Conservation (phyloP, 768 basidiomycete genomes). For the Tylopilus rubrobrunneus region DNA sequence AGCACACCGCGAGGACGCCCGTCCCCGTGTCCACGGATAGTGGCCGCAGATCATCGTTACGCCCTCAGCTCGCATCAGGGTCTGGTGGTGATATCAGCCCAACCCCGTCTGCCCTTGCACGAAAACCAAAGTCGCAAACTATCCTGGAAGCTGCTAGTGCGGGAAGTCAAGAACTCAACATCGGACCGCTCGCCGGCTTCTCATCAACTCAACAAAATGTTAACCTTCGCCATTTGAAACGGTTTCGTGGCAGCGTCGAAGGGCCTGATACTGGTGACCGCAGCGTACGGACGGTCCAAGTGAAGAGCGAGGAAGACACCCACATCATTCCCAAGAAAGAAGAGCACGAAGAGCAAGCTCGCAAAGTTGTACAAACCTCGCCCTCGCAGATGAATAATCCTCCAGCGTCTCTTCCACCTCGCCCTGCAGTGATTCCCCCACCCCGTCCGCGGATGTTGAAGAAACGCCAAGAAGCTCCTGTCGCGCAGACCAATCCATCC, state of each 20-base stretch:
- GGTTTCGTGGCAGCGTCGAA: constrained; percentile 22
- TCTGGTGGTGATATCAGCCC: constrained; percentile 2
- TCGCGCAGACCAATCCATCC: not conserved
- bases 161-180: constrained; percentile 16
- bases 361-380: not conserved
- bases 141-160: constrained; percentile 10
- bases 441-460: constrained; percentile 19
- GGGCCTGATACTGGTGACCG: constrained; percentile 27
- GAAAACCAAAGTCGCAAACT: constrained; percentile 24
- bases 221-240: constrained; percentile 31
- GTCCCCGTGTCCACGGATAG: constrained; percentile 9
- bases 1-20: not conserved
- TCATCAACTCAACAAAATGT: constrained; percentile 27
- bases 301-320: constrained; percentile 20
- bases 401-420: constrained; percentile 12
- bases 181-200: constrained; percentile 17
- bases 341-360: constrained; percentile 9
- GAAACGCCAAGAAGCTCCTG: constrained; percentile 3
- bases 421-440: constrained; percentile 21
- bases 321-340: constrained; percentile 11
- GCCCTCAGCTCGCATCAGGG: constrained; percentile 14
- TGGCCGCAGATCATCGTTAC: constrained; percentile 1
- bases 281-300: constrained; percentile 19
- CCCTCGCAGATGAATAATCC: not conserved
- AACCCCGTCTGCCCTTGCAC: constrained; percentile 10